These are phyloP conservation scores for Citrus mangshanensis DNA, from an alignment of 345 rosid genomes.

Conservation along the genomic window DNA sequence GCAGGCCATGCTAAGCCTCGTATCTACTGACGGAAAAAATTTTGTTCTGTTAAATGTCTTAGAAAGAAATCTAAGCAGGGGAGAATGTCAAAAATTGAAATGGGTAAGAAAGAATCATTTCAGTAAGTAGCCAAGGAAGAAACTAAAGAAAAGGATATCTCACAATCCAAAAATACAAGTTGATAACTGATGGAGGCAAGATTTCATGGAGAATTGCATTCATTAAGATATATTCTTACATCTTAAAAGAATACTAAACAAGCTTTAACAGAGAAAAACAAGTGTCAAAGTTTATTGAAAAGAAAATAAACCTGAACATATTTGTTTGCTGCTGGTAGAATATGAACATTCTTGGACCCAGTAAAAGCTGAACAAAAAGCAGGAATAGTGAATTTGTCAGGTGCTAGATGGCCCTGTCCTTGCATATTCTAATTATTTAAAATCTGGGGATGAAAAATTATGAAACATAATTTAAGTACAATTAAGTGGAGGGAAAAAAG, in stretches of 20 bases:
- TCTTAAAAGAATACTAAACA: neutral
- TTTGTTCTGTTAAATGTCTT: slow-evolving; percentile 1
- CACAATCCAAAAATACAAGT: neutral
- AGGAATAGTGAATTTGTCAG: neutral
- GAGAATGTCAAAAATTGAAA: neutral
- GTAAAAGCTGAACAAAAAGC: slow-evolving; percentile 61
- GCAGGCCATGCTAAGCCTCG: slow-evolving; percentile 97
- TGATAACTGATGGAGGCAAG: neutral
- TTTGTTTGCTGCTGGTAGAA: slow-evolving; percentile 79
- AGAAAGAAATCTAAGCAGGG: slow-evolving; percentile 19
- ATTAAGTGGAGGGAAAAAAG: neutral
- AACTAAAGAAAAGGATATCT: too few relatives aligned
- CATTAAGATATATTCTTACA: neutral
- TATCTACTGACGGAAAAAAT: slow-evolving; percentile 43
- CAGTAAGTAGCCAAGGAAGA: neutral
- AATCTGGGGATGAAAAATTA: neutral
- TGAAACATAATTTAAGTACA: neutral
- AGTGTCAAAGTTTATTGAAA: neutral
- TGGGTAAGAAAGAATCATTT: neutral
- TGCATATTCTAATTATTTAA: neutral
- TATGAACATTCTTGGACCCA: slow-evolving; percentile 61
- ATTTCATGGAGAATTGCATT: neutral
- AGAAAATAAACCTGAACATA: slow-evolving; percentile 71
- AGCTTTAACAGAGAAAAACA: neutral
- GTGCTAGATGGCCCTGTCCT: neutral